Base-by-base conservation (phyloP, 1,284 basidiomycete genomes). In the Meira nashicola region DNA sequence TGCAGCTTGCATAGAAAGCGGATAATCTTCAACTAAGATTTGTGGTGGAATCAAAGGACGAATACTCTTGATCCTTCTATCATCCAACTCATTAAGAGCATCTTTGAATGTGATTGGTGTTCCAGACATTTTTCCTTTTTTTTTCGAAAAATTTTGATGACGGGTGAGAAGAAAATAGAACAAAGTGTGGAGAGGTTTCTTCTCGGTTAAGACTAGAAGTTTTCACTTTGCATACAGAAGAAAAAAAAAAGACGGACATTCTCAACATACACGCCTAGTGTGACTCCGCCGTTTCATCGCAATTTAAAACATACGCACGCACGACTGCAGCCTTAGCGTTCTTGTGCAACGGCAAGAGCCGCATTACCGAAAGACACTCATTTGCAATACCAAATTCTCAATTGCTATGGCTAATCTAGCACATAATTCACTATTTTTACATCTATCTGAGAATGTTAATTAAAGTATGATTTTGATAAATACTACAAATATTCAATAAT, bases 21-120 rank as follows among this genome's bases (percentile, higher is more conserved):
- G 74, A 53, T 76, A 76, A 47, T 77, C 74, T 47, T 77, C 74
- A 60, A 71, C 59, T 37, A 77, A 63, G 43, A 77, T 74, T 59
- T 75, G 73, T 1, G 74, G 74, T 1, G 74, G 74, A 43, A 77
- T 64, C 43, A 77, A 63, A 6, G 74, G 74, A 59, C 72, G 70
- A 66, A 76, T 71, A 43, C 63, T 68, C 57, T 70, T 70, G 60
- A 77, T 77, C 25, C 72, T 65, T 10, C 71, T 59, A 56, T 77
- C 74, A 53, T 77, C 74, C 23, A 77, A 68, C 65, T 73, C 73
- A 61, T 71, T 71, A 53, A 71, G 65, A 17, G 69, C 67, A 38
- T 71, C 71, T 28, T 64, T 61, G 61, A 66, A 63, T n/a, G 60
- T 61, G 39, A 70, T 49, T 21, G 23, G 21, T 12, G n/a, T 19